Evolutionary conservation across 352 stramenopile species (phyloP), one percentile per base, ranked within the genome.

Genomic region (Phytophthora tubulina): DNA sequence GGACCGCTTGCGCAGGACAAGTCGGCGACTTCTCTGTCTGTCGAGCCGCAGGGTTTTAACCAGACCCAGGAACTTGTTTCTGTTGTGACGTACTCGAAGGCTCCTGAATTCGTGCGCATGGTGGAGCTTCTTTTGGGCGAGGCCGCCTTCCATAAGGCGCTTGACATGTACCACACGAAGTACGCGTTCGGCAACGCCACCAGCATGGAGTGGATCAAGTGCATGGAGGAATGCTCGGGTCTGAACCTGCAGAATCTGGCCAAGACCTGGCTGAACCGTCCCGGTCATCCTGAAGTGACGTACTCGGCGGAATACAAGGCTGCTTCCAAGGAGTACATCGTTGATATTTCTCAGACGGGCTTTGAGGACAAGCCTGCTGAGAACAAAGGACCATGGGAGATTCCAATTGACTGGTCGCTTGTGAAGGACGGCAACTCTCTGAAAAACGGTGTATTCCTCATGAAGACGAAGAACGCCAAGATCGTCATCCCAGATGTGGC

Each of bases 91-190:
- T 94, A 94, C 76, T 90, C 82, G 38, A 94, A 94, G 75, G 84
- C 86, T 14, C 86, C 86, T 7, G 86, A 94, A 53, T 89, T 94
- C 62, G 86, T 94, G 61, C 84, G 86, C 49, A 94, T 94, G 86
- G 82, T 91, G 27, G 62, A 94, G 61, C 72, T 94, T 31, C 81
- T 94, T 7, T 32, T 92, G 33, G 84, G 84, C 46, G 69, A 90
- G 10, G 81, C 70, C 48, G 63, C 72, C 13, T 94, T 94, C 68
- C 84, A 94, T 71, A 88, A 92, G 70, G 86, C 79, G 11, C 80
- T 93, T 11, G 84, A 93, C 60, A 89, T 82, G 64, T 93, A 93
- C 67, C 85, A 93, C 72, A 93, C 86, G 36, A 85, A 88, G 44
- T 93, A 91, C 67, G 79, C 78, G 17, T 92, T 85, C 48, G 73